phyloP scores from a whole-genome alignment of 495 filamentous ascomycete genomes.

The Neurospora tetrasperma region DNA sequence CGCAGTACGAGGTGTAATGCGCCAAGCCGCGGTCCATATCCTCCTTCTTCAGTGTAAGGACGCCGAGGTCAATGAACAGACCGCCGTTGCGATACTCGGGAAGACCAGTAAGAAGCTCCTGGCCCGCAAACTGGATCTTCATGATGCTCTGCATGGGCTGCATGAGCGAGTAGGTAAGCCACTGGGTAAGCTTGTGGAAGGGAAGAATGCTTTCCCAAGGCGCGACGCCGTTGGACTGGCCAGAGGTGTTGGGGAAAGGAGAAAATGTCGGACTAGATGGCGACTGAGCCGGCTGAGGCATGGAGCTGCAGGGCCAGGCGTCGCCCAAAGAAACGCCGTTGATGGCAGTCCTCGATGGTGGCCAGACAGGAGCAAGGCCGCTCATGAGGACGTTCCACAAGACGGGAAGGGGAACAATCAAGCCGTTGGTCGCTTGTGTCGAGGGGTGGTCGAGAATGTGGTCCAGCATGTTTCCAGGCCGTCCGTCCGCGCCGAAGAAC shows the following conservation, averaged over 20 bases:
- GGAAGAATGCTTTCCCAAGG: slow-evolving; percentile 92
- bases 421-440: slow-evolving; percentile 75
- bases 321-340: slow-evolving; percentile 86
- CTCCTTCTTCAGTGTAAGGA: slow-evolving; percentile 60
- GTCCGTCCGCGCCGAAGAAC: slow-evolving; percentile 73
- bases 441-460: slow-evolving; percentile 86
- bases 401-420: slow-evolving; percentile 82
- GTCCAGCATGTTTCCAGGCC: slow-evolving; percentile 94
- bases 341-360: slow-evolving; percentile 74
- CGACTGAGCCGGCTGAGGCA: slow-evolving; percentile 59
- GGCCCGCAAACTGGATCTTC: slow-evolving; percentile 64
- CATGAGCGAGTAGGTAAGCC: slow-evolving; percentile 83
- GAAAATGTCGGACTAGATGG: slow-evolving; percentile 33
- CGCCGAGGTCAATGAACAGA: slow-evolving; percentile 70
- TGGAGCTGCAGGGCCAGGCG: slow-evolving; percentile 80
- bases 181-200: slow-evolving; percentile 87
- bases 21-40: slow-evolving; percentile 57
- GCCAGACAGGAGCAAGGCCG: slow-evolving; percentile 82
- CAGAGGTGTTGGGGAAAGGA: slow-evolving; percentile 33
- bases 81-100: slow-evolving; percentile 87
- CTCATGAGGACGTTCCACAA: slow-evolving; percentile 87
- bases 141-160: slow-evolving; percentile 75
- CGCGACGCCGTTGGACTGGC: slow-evolving; percentile 35
- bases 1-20: slow-evolving; percentile 62
- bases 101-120: slow-evolving; percentile 69